Conservation (phyloP, 2,329 filamentous ascomycete species). For the Pseudomassariella vexata region DNA sequence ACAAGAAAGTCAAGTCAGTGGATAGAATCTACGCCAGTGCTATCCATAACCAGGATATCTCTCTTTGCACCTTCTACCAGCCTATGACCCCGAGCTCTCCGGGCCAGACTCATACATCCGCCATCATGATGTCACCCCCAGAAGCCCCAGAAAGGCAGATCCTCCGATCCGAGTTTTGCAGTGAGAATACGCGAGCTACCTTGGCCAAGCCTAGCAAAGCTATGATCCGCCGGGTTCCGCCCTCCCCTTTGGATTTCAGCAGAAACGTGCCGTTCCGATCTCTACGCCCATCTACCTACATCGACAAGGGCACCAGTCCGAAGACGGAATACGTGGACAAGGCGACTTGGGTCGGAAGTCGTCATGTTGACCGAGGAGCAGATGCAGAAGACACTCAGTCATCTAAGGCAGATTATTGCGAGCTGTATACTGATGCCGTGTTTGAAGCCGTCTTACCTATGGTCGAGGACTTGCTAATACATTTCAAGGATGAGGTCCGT, state of each 20-base stretch:
- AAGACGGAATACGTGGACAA: conserved; percentile 19
- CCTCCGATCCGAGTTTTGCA: conserved; percentile 14
- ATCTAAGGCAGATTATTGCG: conserved; percentile 7
- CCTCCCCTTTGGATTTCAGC: conserved; percentile 16
- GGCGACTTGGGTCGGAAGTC: conserved; percentile 10
- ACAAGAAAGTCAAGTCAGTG: conserved; percentile 17
- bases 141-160: conserved; percentile 5
- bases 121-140: too few species aligned
- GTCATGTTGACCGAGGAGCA: conserved; percentile 34
- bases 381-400: conserved; percentile 20
- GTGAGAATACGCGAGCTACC: conserved; percentile 12
- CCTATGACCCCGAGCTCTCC: background rate
- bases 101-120: background rate
- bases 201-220: conserved; percentile 15
- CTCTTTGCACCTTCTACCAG: conserved; percentile 13
- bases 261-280: conserved; percentile 1
- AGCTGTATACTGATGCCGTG: conserved; percentile 12
- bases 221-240: conserved; percentile 15
- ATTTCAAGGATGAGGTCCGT: conserved; percentile 39
- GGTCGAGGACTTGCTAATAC: conserved; percentile 50
- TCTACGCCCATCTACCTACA: conserved; percentile 8
- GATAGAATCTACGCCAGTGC: conserved; percentile 18
- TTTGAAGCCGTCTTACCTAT: conserved; percentile 44
- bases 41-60: conserved; percentile 18
- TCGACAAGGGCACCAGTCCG: conserved; percentile 13